These are phyloP conservation scores for Piper longum DNA, from an alignment of 164 flowering plant genomes.

Conservation along the genomic window DNA sequence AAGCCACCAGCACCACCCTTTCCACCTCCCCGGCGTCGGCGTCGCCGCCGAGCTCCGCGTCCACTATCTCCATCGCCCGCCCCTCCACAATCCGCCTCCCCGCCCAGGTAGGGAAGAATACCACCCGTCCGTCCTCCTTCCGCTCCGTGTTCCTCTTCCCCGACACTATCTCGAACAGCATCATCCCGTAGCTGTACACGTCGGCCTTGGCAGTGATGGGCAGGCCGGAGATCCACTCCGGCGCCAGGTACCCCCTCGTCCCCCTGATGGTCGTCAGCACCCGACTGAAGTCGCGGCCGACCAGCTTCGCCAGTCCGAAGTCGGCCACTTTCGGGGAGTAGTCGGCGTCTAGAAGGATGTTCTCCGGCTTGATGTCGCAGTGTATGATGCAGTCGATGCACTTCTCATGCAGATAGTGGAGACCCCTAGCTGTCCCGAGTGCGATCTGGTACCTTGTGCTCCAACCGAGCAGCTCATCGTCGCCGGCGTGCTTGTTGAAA, in stretches of 20 bases:
- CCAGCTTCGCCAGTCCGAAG: too few species aligned
- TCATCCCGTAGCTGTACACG: too few species aligned
- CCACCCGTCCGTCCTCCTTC: too few species aligned
- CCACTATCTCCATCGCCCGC: too few species aligned
- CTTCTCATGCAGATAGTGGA: constrained; percentile 21
- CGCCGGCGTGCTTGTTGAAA: constrained; percentile 8
- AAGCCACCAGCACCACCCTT: too few species aligned
- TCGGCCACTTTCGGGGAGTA: neutral
- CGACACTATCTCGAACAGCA: too few species aligned
- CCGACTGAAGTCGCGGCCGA: constrained; percentile 1
- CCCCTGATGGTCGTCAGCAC: neutral
- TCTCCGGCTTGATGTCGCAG: constrained; percentile 29
- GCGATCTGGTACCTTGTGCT: constrained; percentile 18
- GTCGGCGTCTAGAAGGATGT: constrained; percentile 21
- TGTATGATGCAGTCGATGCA: constrained; percentile 30
- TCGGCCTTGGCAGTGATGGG: too few species aligned
- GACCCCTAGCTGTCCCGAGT: constrained; percentile 22
- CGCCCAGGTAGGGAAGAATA: too few species aligned
- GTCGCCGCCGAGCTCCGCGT: too few species aligned
- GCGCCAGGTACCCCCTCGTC: neutral
- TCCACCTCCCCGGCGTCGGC: neutral
- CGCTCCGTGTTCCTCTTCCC: too few species aligned
- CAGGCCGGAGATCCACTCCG: too few species aligned
- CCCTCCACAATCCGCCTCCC: too few species aligned
- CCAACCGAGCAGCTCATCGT: constrained; percentile 10